Evolutionary conservation across 2,329 filamentous ascomycete genomes (phyloP), one percentile per base, ranked within the genome.

Genomic region (Passalora sequoiae): DNA sequence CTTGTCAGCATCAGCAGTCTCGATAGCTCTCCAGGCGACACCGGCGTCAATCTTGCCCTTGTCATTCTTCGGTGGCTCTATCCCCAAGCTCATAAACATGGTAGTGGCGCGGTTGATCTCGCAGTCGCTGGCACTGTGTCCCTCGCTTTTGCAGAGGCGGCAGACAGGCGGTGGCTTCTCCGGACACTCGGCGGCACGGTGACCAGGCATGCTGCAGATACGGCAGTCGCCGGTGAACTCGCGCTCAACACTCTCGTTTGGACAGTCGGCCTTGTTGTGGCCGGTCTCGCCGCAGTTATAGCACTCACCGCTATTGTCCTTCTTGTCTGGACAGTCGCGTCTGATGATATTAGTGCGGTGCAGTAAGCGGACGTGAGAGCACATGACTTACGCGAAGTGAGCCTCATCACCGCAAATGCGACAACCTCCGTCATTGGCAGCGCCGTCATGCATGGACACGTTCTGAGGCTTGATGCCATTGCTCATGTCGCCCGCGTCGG

Each of bases 151-250:
- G 57, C 83, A 86, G 57, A 83, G 81, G 38, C 71, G 70, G 64
- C 82, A 86, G 6, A 71, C 48, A 55, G 67, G 65, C 1, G 80
- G 69, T 5, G 74, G 72, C 49, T 76, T 77, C 1, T 73, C 64
- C 1, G 82, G 81, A 51, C 84, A 89, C 39, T 84, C 79, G 15
- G 75, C 72, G 39, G 75, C 68, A 55, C 77, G 68, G 50, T 81
- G 77, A 15, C 77, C 77, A 24, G 69, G 60, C 45, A 72, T 55
- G 12, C 69, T 65, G 53, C 77, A 81, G 61, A 76, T 68, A 49
- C 75, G 76, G 66, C 83, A 87, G 7, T 67, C 74, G 3, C 80
- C 77, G 36, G 69, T 70, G 59, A 77, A 77, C 9, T 66, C 59
- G 40, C 69, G 69, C 44, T 72, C 68, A 40, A 77, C 73, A 19